Evolutionary conservation across 768 basidiomycete genomes (phyloP).

Genomic region (Phanerochaete sordida): DNA sequence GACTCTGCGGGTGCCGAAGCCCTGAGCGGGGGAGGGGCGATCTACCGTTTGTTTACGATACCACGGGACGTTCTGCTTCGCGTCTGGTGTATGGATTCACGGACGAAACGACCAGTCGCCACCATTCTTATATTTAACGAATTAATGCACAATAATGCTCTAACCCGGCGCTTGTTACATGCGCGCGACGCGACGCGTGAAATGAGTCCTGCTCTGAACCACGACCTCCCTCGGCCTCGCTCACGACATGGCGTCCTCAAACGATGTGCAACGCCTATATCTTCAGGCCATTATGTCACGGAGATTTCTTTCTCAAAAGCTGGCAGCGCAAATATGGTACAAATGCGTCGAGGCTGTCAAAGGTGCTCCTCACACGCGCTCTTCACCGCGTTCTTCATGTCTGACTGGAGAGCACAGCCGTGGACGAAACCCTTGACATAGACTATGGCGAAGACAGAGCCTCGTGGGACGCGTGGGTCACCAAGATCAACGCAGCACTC

Average conservation of each 20-base stretch:
- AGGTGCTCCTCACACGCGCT: conserved; percentile 36
- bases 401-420: conserved; percentile 35
- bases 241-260: conserved; percentile 40
- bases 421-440: conserved; percentile 48
- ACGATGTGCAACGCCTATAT: conserved; percentile 73
- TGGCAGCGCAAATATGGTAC: conserved; percentile 64
- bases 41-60: conserved; percentile 1
- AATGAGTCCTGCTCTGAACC: conserved; percentile 5
- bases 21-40: conserved; percentile 28
- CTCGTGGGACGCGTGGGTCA: conserved; percentile 60
- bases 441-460: conserved; percentile 36
- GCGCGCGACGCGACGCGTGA: conserved; percentile 24
- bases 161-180: neutral
- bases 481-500: conserved; percentile 55
- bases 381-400: neutral
- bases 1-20: conserved; percentile 84
- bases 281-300: conserved; percentile 77
- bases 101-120: neutral
- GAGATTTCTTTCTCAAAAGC: conserved; percentile 57
- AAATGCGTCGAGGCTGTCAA: conserved; percentile 66
- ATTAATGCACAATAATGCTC: neutral
- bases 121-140: neutral
- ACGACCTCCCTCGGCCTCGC: neutral
- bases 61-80: neutral
- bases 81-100: neutral